These are phyloP conservation scores for Daldinia concentrica DNA, from an alignment of 495 filamentous ascomycete species.

Conservation along the genomic window DNA sequence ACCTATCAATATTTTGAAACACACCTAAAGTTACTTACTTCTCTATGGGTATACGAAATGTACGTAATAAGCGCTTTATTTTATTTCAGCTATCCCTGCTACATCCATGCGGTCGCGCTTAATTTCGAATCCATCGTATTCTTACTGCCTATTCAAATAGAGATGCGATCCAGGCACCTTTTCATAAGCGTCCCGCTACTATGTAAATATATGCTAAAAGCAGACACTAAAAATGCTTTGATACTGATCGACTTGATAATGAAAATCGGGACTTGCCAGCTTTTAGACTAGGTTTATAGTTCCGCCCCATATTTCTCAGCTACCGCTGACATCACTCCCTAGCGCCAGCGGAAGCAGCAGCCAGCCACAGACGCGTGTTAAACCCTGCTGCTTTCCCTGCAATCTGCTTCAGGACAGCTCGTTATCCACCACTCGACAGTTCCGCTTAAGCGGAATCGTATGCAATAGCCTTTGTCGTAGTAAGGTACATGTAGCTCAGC, in stretches of 20 bases:
- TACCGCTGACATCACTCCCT: conserved; percentile 36
- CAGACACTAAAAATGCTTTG: conserved; percentile 27
- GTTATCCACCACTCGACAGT: conserved; percentile 21
- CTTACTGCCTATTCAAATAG: background rate
- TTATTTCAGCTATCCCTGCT: background rate
- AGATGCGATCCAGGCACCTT: background rate
- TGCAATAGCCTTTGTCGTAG: background rate
- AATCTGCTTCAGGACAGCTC: conserved; percentile 18
- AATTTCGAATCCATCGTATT: background rate
- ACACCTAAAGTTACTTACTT: background rate
- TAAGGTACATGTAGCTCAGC: conserved; percentile 17
- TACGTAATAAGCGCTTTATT: background rate
- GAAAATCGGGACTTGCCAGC: conserved; percentile 26
- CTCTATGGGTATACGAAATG: background rate
- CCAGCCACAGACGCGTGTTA: conserved; percentile 16
- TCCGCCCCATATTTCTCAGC: conserved; percentile 13
- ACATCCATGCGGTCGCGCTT: background rate
- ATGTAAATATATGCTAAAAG: background rate
- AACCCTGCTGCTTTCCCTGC: conserved; percentile 18
- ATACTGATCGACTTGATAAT: conserved; percentile 39
- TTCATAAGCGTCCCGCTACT: background rate
- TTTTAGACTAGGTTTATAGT: background rate
- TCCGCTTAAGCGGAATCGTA: conserved; percentile 1
- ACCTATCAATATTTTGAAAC: conserved; percentile 2
- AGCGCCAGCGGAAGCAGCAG: conserved; percentile 24